These are phyloP conservation scores for Melaleuca quinquenervia DNA, from an alignment of 345 rosid genomes.

Conservation along the genomic window DNA sequence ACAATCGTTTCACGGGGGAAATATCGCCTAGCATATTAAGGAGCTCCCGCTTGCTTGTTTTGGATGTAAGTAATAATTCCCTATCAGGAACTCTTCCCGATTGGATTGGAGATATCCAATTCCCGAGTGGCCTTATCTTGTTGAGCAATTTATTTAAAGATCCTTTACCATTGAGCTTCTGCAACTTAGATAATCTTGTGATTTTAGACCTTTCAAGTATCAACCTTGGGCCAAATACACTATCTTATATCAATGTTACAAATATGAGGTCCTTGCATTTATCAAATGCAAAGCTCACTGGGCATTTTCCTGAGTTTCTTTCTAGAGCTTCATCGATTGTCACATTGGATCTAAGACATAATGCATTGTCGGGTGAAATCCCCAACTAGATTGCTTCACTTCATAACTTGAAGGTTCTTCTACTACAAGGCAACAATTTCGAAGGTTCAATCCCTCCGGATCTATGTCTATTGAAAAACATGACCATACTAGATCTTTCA, in stretches of 20 bases:
- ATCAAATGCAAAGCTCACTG: background rate
- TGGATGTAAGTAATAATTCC: slow-evolving; percentile 12
- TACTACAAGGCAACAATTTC: background rate
- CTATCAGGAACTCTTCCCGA: slow-evolving; percentile 5
- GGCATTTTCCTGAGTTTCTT: background rate
- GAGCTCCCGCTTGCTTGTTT: background rate
- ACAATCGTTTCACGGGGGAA: background rate
- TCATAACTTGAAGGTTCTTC: background rate
- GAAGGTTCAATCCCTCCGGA: background rate
- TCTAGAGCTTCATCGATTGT: background rate
- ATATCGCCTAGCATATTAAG: background rate
- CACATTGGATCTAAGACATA: background rate
- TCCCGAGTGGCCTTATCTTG: background rate
- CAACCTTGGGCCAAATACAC: background rate
- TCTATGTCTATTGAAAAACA: background rate
- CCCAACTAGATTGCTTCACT: background rate
- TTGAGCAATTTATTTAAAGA: background rate
- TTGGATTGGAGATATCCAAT: background rate
- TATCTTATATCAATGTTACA: background rate
- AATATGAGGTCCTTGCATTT: background rate
- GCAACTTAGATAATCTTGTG: background rate
- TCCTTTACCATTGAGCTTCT: background rate
- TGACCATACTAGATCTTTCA: background rate
- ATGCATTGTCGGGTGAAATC: background rate
- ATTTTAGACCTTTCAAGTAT: slow-evolving; percentile 1